Evolutionary conservation across 2,329 filamentous ascomycete genomes (phyloP), one percentile per base, ranked within the genome.

Genomic region (Hymenoscyphus albidus): DNA sequence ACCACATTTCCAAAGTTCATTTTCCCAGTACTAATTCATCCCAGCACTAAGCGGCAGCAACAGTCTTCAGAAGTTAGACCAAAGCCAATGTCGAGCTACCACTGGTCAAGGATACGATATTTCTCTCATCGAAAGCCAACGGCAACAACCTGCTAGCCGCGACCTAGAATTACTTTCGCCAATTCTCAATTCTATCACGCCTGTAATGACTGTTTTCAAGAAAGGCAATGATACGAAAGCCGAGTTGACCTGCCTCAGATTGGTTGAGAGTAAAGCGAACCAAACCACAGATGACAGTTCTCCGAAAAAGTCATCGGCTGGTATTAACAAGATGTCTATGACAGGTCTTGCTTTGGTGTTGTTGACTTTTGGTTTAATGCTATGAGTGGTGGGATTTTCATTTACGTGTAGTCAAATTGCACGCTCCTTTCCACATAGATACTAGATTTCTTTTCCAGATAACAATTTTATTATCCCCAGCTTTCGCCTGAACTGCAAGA

Each of bases 201-300:
- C 55, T 5, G 27, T 57, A 13, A 32, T 57, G 55, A 57, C 55
- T 14, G 9, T 57, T n/a, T 57, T 57, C 32, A 57, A 38, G 55
- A 57, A 57, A 35, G 55, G 55, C 27, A 38, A 57, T 57, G 55
- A 57, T n/a, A 57, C 55, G n/a, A 57, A 22, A 57, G 55, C 55
- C 32, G 55, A 38, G n/a, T 38, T 57, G 27, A 57, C 55, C 4
- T 57, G 55, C 55, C 55, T 57, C 55, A 57, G 32, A 18, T 57
- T 57, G 27, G 55, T 57, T 14, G 55, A 57, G 55, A 57, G 55
- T 27, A 57, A 57, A 27, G 55, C 55, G 3, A 57, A 57, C 13
- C 55, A 57, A 13, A 57, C 55, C n/a, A 57, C 55, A n/a, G 22
- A 12, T 13, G 55, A 57, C 22, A 22, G 7, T 31, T 32, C 27